Evolutionary conservation across 129 eudicot genomes (phyloP).

Genomic region (Calendula officinalis): DNA sequence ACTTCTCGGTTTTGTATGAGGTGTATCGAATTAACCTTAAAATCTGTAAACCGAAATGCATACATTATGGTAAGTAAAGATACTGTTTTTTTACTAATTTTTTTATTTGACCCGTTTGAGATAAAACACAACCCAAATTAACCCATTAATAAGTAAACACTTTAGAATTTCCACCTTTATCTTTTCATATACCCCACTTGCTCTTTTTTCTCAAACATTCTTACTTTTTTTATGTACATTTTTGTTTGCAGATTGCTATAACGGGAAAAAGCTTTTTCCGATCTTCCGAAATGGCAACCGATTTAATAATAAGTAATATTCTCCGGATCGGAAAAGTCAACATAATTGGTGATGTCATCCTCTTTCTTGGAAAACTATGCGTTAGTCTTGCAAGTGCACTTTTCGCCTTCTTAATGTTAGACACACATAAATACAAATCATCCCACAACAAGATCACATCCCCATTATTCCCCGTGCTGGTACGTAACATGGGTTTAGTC

Average conservation of each 20-base stretch:
- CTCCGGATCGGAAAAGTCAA: conserved; percentile 93
- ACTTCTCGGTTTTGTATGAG: conserved; percentile 55
- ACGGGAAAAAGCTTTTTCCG: conserved; percentile 83
- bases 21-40: conserved; percentile 71
- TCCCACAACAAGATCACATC: conserved; percentile 93
- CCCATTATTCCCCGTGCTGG: conserved; percentile 92
- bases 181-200: background rate
- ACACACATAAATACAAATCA: conserved; percentile 70
- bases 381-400: conserved; percentile 91
- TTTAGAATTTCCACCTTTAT: background rate
- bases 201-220: conserved; percentile 4
- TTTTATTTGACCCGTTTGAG: too few species aligned
- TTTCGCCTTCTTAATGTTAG: conserved; percentile 88
- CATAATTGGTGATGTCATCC: conserved; percentile 90
- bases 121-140: too few species aligned
- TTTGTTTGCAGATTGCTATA: conserved; percentile 65
- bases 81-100: too few species aligned
- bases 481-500: conserved; percentile 31
- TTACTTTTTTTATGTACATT: background rate
- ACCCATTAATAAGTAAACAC: too few species aligned
- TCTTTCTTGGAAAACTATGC: conserved; percentile 87
- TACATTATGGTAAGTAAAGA: conserved; percentile 77
- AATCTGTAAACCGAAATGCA: conserved; percentile 88
- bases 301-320: conserved; percentile 80
- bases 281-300: conserved; percentile 93